phyloP scores from a whole-genome alignment of 352 stramenopile genomes.

The Phytophthora foliorum region DNA sequence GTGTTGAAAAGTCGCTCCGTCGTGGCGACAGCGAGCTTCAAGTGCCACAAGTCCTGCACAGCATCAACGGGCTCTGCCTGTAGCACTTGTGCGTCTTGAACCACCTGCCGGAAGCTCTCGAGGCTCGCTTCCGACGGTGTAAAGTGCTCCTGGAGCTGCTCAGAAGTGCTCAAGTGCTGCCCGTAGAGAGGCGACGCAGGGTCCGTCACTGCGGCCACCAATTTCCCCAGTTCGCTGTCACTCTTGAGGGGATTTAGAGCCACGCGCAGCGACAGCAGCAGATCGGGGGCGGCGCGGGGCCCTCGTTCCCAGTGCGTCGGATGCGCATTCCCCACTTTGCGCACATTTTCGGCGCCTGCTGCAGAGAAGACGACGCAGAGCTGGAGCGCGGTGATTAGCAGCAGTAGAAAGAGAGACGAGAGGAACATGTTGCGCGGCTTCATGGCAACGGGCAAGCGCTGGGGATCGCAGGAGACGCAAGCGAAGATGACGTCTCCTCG shows the following conservation, averaged over 20 bases:
- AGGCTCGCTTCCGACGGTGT: constrained; percentile 32
- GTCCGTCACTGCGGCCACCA: constrained; percentile 59
- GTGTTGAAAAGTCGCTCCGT: constrained; percentile 68
- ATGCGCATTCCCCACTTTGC: constrained; percentile 29
- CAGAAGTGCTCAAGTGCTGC: constrained; percentile 40
- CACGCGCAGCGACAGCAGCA: constrained; percentile 47
- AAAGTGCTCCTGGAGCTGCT: constrained; percentile 55
- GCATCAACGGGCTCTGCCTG: constrained; percentile 19
- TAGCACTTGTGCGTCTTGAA: constrained; percentile 20
- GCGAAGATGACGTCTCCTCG: constrained; percentile 9
- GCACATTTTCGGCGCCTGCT: neutral
- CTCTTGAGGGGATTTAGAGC: constrained; percentile 43
- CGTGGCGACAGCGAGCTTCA: constrained; percentile 49
- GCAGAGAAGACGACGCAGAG: constrained; percentile 4
- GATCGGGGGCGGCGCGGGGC: constrained; percentile 34
- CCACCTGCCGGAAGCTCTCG: constrained; percentile 20
- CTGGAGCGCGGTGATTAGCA: constrained; percentile 9
- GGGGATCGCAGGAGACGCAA: neutral
- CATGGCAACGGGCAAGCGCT: constrained; percentile 11
- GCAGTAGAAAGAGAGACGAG: constrained; percentile 6
- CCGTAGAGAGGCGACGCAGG: constrained; percentile 61
- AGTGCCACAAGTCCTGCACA: constrained; percentile 56
- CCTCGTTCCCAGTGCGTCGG: constrained; percentile 36
- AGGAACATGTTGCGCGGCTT: constrained; percentile 2
- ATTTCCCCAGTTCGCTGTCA: constrained; percentile 44